Evolutionary conservation across 163 green algal species (phyloP).

Genomic region (Scenedesmus sp.): DNA sequence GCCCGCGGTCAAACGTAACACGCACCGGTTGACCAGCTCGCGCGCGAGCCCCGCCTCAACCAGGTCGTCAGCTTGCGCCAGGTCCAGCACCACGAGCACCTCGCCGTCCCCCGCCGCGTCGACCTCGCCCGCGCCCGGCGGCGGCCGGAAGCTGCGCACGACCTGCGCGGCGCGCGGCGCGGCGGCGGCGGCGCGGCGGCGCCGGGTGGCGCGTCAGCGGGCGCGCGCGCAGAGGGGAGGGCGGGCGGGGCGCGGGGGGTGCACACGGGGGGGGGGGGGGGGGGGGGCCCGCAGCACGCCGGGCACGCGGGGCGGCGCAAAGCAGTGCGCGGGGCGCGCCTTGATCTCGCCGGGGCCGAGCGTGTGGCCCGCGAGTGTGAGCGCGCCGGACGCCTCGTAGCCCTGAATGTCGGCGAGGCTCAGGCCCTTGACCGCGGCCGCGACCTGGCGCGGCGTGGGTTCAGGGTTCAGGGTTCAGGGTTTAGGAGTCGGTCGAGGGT

Average conservation of each 20-base stretch:
- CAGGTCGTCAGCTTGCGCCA: slow-evolving; percentile 76
- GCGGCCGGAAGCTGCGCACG: slow-evolving; percentile 82
- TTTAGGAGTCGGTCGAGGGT: too few species aligned
- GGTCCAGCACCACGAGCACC: slow-evolving; percentile 94
- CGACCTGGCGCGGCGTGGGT: slow-evolving; percentile 59
- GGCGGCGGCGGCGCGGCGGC: too few species aligned
- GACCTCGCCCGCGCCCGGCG: slow-evolving; percentile 75
- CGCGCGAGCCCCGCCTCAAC: slow-evolving; percentile 78
- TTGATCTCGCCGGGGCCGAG: slow-evolving; percentile 85
- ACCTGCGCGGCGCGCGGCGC: too few species aligned
- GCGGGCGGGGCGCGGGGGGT: too few species aligned
- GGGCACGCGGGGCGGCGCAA: too few species aligned
- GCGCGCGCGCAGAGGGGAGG: too few species aligned
- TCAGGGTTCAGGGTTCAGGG: too few species aligned
- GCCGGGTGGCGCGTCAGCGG: too few species aligned
- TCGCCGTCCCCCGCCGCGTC: slow-evolving; percentile 88
- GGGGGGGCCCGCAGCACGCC: too few species aligned
- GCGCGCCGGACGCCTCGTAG: slow-evolving; percentile 49
- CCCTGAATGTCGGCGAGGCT: slow-evolving; percentile 74
- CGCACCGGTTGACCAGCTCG: slow-evolving; percentile 92
- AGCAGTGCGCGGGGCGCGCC: slow-evolving; percentile 50
- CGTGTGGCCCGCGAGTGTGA: slow-evolving; percentile 75
- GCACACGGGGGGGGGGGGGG: too few species aligned
- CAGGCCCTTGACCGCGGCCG: slow-evolving; percentile 82
- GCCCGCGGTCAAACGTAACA: background rate